A percentile compares a stretch with the other conserved stretches of the same genome.
Evolutionary conservation across 2,329 filamentous ascomycete species (phyloP).

Genomic region (Colletotrichum navitas): DNA sequence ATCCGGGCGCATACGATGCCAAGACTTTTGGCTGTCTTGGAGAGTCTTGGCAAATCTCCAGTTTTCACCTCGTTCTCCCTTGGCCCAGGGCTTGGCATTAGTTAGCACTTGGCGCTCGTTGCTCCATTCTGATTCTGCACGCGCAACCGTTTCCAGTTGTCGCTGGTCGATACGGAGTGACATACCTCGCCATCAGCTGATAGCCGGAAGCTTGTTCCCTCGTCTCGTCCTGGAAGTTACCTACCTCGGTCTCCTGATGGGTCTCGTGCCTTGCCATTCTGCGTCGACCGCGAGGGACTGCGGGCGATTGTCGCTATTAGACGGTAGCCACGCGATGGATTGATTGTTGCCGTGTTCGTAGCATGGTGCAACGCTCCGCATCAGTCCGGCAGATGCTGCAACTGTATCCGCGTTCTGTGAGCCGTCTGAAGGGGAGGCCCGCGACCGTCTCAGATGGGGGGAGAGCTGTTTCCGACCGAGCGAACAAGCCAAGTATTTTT

Average conservation of each 20-base stretch:
- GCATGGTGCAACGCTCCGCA: neutral
- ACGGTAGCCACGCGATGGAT: neutral
- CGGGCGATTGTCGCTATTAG: neutral
- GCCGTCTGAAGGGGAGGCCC: slow-evolving; percentile 36
- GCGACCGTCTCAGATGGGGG: slow-evolving; percentile 39
- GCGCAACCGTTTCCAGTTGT: slow-evolving; percentile 36
- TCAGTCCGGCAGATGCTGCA: neutral
- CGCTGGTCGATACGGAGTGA: slow-evolving; percentile 15
- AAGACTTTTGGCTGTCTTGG: slow-evolving; percentile 42
- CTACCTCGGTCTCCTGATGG: neutral
- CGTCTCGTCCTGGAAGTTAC: neutral
- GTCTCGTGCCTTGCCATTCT: neutral
- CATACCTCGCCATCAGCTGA: slow-evolving; percentile 36
- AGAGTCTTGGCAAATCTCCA: slow-evolving; percentile 41
- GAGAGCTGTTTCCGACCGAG: slow-evolving; percentile 36
- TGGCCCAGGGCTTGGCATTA: slow-evolving; percentile 38
- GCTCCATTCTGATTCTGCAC: slow-evolving; percentile 33
- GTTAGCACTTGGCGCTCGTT: slow-evolving; percentile 33
- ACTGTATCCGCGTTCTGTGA: neutral
- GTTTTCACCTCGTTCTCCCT: slow-evolving; percentile 33
- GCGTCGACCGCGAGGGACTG: neutral
- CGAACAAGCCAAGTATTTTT: slow-evolving; percentile 31
- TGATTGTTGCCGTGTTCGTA: slow-evolving; percentile 1
- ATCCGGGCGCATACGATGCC: slow-evolving; percentile 42
- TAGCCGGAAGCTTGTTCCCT: slow-evolving; percentile 23